phyloP scores from a whole-genome alignment of 2,329 filamentous ascomycete species.

The Huntiella moniliformis region DNA sequence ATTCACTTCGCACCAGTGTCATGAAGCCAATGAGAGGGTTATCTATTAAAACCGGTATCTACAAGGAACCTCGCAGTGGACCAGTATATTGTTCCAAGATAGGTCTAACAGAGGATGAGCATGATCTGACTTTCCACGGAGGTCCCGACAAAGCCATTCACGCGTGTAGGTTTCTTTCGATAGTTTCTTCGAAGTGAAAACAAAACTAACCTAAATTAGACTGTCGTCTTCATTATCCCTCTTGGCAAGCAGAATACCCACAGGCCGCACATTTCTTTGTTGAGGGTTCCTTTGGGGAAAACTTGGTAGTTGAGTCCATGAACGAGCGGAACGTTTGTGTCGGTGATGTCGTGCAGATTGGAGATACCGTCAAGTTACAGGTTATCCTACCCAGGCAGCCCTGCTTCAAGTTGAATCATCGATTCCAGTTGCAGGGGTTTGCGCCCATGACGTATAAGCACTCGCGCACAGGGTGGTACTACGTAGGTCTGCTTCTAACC shows the following conservation, averaged over 20 bases:
- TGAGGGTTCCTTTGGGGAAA: conserved; percentile 45
- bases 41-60: conserved; percentile 35
- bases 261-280: conserved; percentile 30
- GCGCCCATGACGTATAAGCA: conserved; percentile 35
- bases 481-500: conserved; percentile 16
- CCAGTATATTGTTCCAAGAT: conserved; percentile 27
- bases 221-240: conserved; percentile 37
- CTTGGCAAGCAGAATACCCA: conserved; percentile 36
- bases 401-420: conserved; percentile 51
- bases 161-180: conserved; percentile 24
- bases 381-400: conserved; percentile 43
- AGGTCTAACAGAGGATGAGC: conserved; percentile 41
- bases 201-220: conserved; percentile 22
- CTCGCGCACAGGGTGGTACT: conserved; percentile 47
- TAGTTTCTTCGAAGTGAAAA: neutral
- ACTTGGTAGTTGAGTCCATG: conserved; percentile 36
- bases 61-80: conserved; percentile 27
- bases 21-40: conserved; percentile 36
- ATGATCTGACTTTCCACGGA: conserved; percentile 42
- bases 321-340: conserved; percentile 49
- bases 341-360: conserved; percentile 38
- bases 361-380: conserved; percentile 32
- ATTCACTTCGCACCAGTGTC: conserved; percentile 37
- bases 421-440: conserved; percentile 44
- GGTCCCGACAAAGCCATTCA: conserved; percentile 45